Percentiles rank a stretch among this genome's conserved stretches.
phyloP scores from a whole-genome alignment of 2,329 filamentous ascomycete genomes.

The Epichloe brachyelytri region DNA sequence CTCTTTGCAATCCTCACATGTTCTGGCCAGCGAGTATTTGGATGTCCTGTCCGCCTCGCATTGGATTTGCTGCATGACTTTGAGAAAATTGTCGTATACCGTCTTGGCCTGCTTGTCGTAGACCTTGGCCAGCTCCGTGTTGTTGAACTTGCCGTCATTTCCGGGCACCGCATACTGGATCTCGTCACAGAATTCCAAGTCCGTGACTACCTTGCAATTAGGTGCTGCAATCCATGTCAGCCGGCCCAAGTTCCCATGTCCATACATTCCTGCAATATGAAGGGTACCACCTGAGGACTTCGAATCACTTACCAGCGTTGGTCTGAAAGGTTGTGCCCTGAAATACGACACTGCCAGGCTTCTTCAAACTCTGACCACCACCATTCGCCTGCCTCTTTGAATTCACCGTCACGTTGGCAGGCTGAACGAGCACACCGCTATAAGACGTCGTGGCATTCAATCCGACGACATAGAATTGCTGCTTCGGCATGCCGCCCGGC shows the following conservation, averaged over 20 bases:
- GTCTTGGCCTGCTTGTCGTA: conserved; percentile 65
- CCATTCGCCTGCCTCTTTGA: conserved; percentile 20
- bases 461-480: conserved; percentile 74
- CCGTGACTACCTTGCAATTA: conserved; percentile 76
- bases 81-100: conserved; percentile 67
- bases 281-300: neutral
- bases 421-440: conserved; percentile 57
- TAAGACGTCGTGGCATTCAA: conserved; percentile 64
- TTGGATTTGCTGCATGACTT: conserved; percentile 69
- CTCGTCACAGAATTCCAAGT: conserved; percentile 78
- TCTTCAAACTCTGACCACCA: conserved; percentile 16
- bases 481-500: conserved; percentile 55
- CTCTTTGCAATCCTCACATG: conserved; percentile 63
- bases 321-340: conserved; percentile 61
- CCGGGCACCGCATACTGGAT: conserved; percentile 86
- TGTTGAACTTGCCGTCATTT: conserved; percentile 51
- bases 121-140: conserved; percentile 48
- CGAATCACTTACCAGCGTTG: conserved; percentile 50
- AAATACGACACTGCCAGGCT: conserved; percentile 68
- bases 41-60: conserved; percentile 66
- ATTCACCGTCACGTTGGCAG: conserved; percentile 34
- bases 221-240: conserved; percentile 34
- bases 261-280: neutral
- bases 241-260: neutral
- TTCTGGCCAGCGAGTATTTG: conserved; percentile 68